A percentile compares a stretch with the other conserved stretches of the same genome.
Conservation (phyloP, 2,329 filamentous ascomycete genomes). For the Trichoderma afroharzianum region DNA sequence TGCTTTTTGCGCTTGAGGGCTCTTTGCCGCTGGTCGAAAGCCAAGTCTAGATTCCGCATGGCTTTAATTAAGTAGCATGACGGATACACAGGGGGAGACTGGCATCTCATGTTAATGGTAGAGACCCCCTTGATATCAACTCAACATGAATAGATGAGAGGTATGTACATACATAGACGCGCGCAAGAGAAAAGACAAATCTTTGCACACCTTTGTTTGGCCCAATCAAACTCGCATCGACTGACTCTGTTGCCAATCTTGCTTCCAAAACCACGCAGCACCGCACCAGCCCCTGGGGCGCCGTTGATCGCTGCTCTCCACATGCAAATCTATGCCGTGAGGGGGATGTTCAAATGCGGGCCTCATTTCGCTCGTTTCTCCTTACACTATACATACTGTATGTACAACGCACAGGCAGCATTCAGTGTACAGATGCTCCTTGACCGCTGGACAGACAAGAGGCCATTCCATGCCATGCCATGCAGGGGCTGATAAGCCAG, state of each 20-base stretch:
- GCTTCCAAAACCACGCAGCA: neutral
- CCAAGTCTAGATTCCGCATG: neutral
- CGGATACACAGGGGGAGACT: too few species aligned
- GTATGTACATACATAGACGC: neutral
- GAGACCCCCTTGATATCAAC: neutral
- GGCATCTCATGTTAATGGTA: neutral
- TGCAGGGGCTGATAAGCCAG: neutral
- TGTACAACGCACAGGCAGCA: neutral
- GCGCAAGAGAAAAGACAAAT: neutral
- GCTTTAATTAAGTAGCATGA: neutral
- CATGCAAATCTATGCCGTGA: constrained; percentile 8
- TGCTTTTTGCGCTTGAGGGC: neutral
- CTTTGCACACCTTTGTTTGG: neutral
- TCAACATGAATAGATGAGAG: too few species aligned
- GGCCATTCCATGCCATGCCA: neutral
- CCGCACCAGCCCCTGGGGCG: neutral
- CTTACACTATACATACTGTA: too few species aligned
- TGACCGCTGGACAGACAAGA: neutral
- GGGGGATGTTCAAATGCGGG: constrained; percentile 1
- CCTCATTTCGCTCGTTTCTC: constrained; percentile 5
- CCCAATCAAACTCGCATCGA: neutral
- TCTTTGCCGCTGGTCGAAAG: neutral
- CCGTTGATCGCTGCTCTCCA: constrained; percentile 13
- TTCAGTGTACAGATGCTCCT: neutral
- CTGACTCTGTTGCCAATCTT: neutral